Conservation (phyloP, 257 asterid genomes). For the Solanum phureja region DNA sequence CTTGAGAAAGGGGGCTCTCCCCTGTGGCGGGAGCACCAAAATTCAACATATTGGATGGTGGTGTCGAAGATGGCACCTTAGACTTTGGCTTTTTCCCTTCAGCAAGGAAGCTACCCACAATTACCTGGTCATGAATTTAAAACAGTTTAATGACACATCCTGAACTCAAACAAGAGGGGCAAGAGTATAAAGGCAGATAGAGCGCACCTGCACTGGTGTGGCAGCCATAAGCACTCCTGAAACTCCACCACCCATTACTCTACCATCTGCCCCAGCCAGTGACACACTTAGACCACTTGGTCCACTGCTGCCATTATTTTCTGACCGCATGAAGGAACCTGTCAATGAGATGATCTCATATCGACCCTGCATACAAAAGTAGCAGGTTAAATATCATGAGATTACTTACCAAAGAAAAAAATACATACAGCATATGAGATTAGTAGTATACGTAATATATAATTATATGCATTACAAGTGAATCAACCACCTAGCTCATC, state of each 20-base stretch:
- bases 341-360: slow-evolving; percentile 70
- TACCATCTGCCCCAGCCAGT: slow-evolving; percentile 70
- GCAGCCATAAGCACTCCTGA: slow-evolving; percentile 82
- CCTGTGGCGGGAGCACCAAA: slow-evolving; percentile 42
- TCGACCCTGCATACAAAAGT: slow-evolving; percentile 51
- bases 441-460: not conserved
- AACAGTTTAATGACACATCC: not conserved
- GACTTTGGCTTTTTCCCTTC: slow-evolving; percentile 61
- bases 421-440: not conserved
- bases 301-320: slow-evolving; percentile 43
- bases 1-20: slow-evolving; percentile 56
- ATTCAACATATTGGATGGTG: slow-evolving; percentile 41
- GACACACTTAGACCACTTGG: slow-evolving; percentile 56
- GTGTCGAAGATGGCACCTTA: slow-evolving; percentile 21
- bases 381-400: not conserved
- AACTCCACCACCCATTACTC: slow-evolving; percentile 87
- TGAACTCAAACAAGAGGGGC: not conserved
- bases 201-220: slow-evolving; percentile 61
- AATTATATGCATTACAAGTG: not conserved
- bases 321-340: slow-evolving; percentile 61
- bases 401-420: not conserved
- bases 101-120: slow-evolving; percentile 85
- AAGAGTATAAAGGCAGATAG: not conserved
- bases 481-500: not conserved
- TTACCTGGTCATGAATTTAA: slow-evolving; percentile 30